Conservation (phyloP, 2,329 filamentous ascomycete species). For the Blumeria hordei region DNA sequence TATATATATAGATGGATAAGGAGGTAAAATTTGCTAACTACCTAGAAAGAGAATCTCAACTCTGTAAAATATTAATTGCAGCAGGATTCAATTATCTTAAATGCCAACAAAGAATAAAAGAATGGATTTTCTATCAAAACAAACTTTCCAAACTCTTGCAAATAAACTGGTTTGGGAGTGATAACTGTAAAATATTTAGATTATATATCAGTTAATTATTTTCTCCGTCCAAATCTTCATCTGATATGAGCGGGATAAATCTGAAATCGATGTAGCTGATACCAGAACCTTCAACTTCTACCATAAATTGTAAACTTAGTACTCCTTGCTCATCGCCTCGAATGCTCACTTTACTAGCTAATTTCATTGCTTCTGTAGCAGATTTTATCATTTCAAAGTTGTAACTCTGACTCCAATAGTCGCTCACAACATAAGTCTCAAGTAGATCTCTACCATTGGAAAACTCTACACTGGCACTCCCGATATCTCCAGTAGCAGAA, state of each 20-base stretch:
- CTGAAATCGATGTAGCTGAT: constrained; percentile 62
- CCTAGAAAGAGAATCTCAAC: too few species aligned
- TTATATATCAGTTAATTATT: constrained; percentile 5
- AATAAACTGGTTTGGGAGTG: too few species aligned
- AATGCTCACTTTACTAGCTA: constrained; percentile 79
- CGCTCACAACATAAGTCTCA: constrained; percentile 45
- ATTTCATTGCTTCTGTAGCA: constrained; percentile 75
- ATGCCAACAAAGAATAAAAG: too few species aligned
- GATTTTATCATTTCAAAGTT: constrained; percentile 71
- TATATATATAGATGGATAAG: too few species aligned
- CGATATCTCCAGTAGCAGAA: constrained; percentile 34
- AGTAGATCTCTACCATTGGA: constrained; percentile 39
- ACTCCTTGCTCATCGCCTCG: constrained; percentile 75
- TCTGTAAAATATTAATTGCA: too few species aligned
- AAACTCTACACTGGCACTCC: constrained; percentile 42
- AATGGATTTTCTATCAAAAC: too few species aligned
- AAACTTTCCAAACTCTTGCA: too few species aligned
- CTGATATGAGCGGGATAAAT: constrained; percentile 47
- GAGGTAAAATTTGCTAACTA: too few species aligned
- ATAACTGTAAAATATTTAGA: too few species aligned
- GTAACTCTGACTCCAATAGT: constrained; percentile 46
- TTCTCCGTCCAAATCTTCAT: constrained; percentile 18
- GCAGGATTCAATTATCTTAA: too few species aligned
- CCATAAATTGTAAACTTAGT: constrained; percentile 85
- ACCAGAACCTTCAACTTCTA: constrained; percentile 51